These are phyloP conservation scores for Nectriaceae sp. DNA, from an alignment of 2,329 filamentous ascomycete species.

Conservation along the genomic window DNA sequence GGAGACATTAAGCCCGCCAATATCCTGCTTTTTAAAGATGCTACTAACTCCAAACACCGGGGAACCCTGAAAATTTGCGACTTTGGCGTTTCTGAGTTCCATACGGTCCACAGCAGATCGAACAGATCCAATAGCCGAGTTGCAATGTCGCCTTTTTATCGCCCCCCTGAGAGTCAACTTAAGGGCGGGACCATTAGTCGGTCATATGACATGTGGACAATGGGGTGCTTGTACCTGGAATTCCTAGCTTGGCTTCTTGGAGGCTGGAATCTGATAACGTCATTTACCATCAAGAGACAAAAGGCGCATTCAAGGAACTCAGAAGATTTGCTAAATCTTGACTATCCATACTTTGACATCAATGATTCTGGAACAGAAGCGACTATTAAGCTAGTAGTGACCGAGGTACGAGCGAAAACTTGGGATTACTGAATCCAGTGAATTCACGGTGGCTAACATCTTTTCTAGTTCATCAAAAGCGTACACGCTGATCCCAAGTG, in stretches of 20 bases:
- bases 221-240: slow-evolving; percentile 18
- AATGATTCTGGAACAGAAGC: background rate
- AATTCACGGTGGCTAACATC: background rate
- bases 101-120: slow-evolving; percentile 5
- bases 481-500: slow-evolving; percentile 2
- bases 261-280: slow-evolving; percentile 27
- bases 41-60: background rate
- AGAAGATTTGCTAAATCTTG: no score
- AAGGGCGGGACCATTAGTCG: slow-evolving; percentile 1
- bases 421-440: background rate
- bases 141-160: slow-evolving; percentile 5
- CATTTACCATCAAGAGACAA: background rate
- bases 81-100: slow-evolving; percentile 9
- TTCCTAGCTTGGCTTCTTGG: slow-evolving; percentile 14
- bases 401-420: slow-evolving; percentile 1
- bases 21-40: slow-evolving; percentile 10
- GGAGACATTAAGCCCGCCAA: slow-evolving; percentile 17
- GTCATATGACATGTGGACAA: slow-evolving; percentile 17
- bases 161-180: slow-evolving; percentile 15
- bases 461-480: slow-evolving; percentile 2
- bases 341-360: slow-evolving; percentile 9
- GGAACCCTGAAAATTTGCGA: slow-evolving; percentile 12
- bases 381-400: slow-evolving; percentile 3
- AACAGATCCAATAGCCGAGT: slow-evolving; percentile 4
- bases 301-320: background rate